Base-by-base conservation (phyloP, 139 green algal species). In the Closterium sp. region DNA sequence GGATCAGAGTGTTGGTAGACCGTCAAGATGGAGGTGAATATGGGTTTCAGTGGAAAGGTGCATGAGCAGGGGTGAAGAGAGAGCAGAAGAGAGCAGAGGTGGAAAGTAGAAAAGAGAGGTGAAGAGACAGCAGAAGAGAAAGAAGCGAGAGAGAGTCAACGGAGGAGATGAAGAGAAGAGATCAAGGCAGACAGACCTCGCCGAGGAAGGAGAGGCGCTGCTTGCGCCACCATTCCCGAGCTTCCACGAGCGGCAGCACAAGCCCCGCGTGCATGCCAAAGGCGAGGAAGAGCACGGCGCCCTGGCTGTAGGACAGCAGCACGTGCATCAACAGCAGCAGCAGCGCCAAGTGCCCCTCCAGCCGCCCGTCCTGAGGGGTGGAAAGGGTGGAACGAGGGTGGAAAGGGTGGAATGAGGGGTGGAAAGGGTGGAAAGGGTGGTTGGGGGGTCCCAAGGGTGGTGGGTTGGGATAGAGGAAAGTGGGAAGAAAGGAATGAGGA, bases 241-340 rank as follows among this genome's bases (percentile, higher is more conserved):
- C 31, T 4, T 10, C 32, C 1, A 91, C 88, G 45, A 91, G 38
- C 22, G 88, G 88, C 32, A 70, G 32, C 27, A 91, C 27, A 4
- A 91, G 32, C 9, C 88, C 88, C 0, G 88, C 21, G 32, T 91
- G 88, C 34, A 85, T 27, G 34, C 88, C 88, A 30, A 91, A 91
- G 9, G 88, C 34, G 24, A 91, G 45, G 34, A 91, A 91, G 27
- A 91, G 88, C 38, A 91, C 88, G 42, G 34, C 22, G 27, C 88
- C 88, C 45, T 91, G 31, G 28, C 88, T 38, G 45, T 91, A 91
- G 10, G 88, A 91, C 38, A 91, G 32, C 45, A 91, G 88, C n/a
- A 84, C 34, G 45, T 91, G 28, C 27, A 91, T 34, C 88, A 91
- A n/a, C 42, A 91, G 88, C 88, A 91, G 88, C 32, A 91, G 84